Percentiles rank a stretch among this genome's conserved stretches.
phyloP scores from a whole-genome alignment of 2,329 filamentous ascomycete species.

The Stachybotrys chlorohalonatus region DNA sequence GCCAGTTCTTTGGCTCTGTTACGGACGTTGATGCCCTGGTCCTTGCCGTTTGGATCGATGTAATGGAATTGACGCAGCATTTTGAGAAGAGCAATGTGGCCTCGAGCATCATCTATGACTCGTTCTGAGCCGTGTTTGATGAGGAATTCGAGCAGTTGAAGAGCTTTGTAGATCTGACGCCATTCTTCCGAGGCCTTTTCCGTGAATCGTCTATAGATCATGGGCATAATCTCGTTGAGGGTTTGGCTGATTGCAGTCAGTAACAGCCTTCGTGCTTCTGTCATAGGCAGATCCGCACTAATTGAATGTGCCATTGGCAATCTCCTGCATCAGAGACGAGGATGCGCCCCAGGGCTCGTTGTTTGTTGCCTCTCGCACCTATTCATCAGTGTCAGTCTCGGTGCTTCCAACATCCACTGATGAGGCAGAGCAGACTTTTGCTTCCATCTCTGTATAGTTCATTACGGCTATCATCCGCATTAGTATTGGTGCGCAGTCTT shows the following conservation, averaged over 20 bases:
- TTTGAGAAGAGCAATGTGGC: conserved; percentile 89
- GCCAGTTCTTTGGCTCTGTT: conserved; percentile 94
- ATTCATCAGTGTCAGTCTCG: not conserved
- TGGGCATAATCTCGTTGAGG: conserved; percentile 98
- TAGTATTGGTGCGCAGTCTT: conserved; percentile 13
- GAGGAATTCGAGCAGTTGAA: conserved; percentile 92
- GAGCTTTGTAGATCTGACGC: conserved; percentile 97
- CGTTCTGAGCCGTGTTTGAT: conserved; percentile 97
- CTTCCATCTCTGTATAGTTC: conserved; percentile 95
- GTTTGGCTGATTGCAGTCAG: conserved; percentile 57
- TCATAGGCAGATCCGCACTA: conserved; percentile 54
- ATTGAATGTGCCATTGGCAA: conserved; percentile 94
- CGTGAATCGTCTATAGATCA: conserved; percentile 99
- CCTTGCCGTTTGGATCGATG: conserved; percentile 93
- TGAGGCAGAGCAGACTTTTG: conserved; percentile 38
- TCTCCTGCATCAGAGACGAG: conserved; percentile 88
- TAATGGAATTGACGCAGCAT: conserved; percentile 98
- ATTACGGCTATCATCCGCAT: conserved; percentile 63
- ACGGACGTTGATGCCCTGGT: conserved; percentile 94
- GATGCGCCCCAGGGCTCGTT: conserved; percentile 95
- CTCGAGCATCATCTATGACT: conserved; percentile 93
- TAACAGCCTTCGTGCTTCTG: not conserved
- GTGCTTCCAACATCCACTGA: not conserved
- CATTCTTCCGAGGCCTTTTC: conserved; percentile 98
- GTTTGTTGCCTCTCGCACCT: conserved; percentile 97